These are phyloP conservation scores for Alternaria conjuncta DNA, from an alignment of 2,329 filamentous ascomycete genomes.

Conservation along the genomic window DNA sequence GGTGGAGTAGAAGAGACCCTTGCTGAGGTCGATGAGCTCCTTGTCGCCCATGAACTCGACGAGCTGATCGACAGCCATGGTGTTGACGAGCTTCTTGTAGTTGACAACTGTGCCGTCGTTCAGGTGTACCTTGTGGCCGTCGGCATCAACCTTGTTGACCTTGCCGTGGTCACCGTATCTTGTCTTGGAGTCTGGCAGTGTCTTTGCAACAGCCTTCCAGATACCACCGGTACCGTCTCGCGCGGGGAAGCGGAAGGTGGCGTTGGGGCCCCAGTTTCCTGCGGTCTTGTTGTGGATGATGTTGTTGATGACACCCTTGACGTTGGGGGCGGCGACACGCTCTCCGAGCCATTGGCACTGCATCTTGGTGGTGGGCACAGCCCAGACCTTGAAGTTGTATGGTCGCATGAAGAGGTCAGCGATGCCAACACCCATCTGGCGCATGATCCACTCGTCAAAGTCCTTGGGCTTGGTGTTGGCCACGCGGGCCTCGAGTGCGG, in stretches of 20 bases:
- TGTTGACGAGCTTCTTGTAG: slow-evolving; percentile 92
- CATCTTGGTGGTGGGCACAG: slow-evolving; percentile 98
- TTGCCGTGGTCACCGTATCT: slow-evolving; percentile 84
- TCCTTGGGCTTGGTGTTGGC: slow-evolving; percentile 90
- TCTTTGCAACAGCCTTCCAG: slow-evolving; percentile 97
- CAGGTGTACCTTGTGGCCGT: slow-evolving; percentile 81
- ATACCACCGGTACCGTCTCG: slow-evolving; percentile 96
- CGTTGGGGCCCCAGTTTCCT: slow-evolving; percentile 97
- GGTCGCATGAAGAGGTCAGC: slow-evolving; percentile 98
- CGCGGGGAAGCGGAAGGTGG: slow-evolving; percentile 97
- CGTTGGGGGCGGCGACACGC: slow-evolving; percentile 94
- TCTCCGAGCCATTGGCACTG: slow-evolving; percentile 98
- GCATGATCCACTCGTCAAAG: slow-evolving; percentile 98
- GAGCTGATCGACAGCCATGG: slow-evolving; percentile 92
- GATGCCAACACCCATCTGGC: slow-evolving; percentile 87
- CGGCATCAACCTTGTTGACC: slow-evolving; percentile 86
- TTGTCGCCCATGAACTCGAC: slow-evolving; percentile 87
- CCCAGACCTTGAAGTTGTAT: slow-evolving; percentile 99
- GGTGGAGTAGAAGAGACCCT: slow-evolving; percentile 93
- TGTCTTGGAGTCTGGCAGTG: slow-evolving; percentile 88
- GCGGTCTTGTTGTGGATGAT: slow-evolving; percentile 95
- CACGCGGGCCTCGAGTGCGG: slow-evolving; percentile 84
- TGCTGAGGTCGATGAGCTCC: slow-evolving; percentile 81
- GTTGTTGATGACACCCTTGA: slow-evolving; percentile 93
- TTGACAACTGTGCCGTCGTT: slow-evolving; percentile 85